phyloP scores from a whole-genome alignment of 2,329 filamentous ascomycete genomes.

The Trichoderma polysporum region DNA sequence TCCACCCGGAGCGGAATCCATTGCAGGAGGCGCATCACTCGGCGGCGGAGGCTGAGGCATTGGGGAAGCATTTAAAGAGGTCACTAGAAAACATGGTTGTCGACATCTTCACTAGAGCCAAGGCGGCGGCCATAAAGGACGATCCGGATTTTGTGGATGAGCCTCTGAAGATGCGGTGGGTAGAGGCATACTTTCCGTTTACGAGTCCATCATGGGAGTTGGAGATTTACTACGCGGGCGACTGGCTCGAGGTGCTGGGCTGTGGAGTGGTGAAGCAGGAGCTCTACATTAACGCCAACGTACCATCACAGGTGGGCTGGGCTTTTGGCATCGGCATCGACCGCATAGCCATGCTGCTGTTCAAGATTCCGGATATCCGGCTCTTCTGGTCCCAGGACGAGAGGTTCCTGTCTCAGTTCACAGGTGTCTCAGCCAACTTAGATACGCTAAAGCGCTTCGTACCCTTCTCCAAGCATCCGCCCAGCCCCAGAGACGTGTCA shows the following conservation, averaged over 20 bases:
- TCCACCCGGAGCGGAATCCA: conserved; percentile 77
- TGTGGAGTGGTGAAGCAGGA: conserved; percentile 85
- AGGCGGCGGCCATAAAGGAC: conserved; percentile 58
- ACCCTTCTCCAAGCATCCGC: conserved; percentile 88
- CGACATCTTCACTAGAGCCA: conserved; percentile 80
- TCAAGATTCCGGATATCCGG: conserved; percentile 92
- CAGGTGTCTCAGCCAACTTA: conserved; percentile 55
- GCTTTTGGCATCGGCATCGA: conserved; percentile 94
- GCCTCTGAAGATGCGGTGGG: conserved; percentile 84
- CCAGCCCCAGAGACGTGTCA: conserved; percentile 86
- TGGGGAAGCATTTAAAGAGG: conserved; percentile 82
- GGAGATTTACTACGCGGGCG: conserved; percentile 89
- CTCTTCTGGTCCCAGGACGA: conserved; percentile 90
- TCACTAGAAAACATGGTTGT: conserved; percentile 88
- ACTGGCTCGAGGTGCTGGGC: conserved; percentile 96
- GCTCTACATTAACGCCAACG: conserved; percentile 73
- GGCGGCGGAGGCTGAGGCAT: conserved; percentile 74
- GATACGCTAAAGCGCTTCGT: conserved; percentile 62
- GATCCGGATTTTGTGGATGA: conserved; percentile 57
- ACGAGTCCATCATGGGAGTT: conserved; percentile 95
- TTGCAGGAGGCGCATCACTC: conserved; percentile 72
- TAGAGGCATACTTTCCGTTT: conserved; percentile 97
- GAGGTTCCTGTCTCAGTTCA: conserved; percentile 86
- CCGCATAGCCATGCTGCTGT: conserved; percentile 94
- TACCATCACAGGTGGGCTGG: conserved; percentile 79